Evolutionary conservation across 1,284 basidiomycete genomes (phyloP), one percentile per base, ranked within the genome.

Genomic region (Athelia sp.): DNA sequence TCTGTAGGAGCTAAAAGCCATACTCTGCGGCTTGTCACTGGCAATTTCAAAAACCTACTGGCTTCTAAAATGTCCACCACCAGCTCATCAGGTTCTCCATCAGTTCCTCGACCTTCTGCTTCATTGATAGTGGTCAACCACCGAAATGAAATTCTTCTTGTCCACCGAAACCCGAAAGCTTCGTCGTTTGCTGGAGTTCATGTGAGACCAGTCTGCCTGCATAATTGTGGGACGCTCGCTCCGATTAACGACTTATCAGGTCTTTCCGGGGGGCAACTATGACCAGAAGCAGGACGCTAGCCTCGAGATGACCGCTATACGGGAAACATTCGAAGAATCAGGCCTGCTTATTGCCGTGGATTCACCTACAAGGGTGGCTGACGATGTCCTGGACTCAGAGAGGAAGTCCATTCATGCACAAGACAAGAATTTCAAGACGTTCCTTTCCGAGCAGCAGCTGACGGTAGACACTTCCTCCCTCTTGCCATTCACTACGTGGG

Each of bases 291-390:
- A 87, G 55, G 84, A 87, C 56, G 59, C 60, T 9, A 78, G 76
- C 10, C 62, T 83, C 15, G 63, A 65, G 23, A 72, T 81, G 52
- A 87, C 84, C 4, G 85, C 83, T 2, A 79, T 87, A 43, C 72
- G 85, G 15, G 84, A 88, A 62, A 81, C 84, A 0, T 87, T 88
- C 50, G 85, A 88, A 60, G 85, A 88, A 58, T 75, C 83, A 2
- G 85, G 84, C 1, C 62, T 87, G 23, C 64, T 87, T 4, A 62
- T 87, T n/a, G 82, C 81, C 3, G 47, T 57, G 14, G 50, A 58
- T 17, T 45, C 58, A n/a, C n/a, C n/a, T n/a, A 44, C 52, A n/a
- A 40, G 49, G 26, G 56, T 71, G 36, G 62, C 65, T 23, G 69
- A 78, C 48, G 45, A 57, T 1, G 61, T 68, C 1, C 60, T 84